phyloP scores from a whole-genome alignment of 768 basidiomycete species.

The Brasilioporus rufonigricans region DNA sequence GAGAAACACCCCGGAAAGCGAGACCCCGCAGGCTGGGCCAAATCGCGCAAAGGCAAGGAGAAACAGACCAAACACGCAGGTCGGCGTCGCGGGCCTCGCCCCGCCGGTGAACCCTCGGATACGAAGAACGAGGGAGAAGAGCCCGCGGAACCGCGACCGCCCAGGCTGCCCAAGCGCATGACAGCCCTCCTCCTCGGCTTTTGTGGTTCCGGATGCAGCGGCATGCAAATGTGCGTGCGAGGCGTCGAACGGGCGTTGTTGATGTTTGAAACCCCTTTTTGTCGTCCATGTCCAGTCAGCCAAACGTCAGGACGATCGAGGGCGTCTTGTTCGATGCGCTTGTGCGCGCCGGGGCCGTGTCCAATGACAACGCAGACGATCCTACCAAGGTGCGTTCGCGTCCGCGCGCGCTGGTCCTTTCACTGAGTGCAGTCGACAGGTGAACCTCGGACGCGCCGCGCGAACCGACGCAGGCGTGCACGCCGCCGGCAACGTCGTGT shows the following conservation, averaged over 20 bases:
- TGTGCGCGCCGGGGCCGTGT: constrained; percentile 89
- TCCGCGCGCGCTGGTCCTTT: neutral
- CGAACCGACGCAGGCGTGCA: constrained; percentile 97
- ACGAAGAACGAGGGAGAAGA: constrained; percentile 11
- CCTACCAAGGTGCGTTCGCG: constrained; percentile 66
- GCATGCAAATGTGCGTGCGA: constrained; percentile 98
- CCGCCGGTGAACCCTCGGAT: constrained; percentile 30
- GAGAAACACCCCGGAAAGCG: constrained; percentile 13
- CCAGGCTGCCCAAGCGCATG: constrained; percentile 77
- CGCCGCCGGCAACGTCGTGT: constrained; percentile 92
- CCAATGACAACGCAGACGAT: constrained; percentile 88
- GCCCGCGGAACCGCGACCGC: constrained; percentile 36
- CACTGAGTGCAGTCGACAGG: constrained; percentile 42
- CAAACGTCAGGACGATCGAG: constrained; percentile 78
- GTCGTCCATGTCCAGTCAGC: constrained; percentile 51
- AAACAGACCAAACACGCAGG: constrained; percentile 37
- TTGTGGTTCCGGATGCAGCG: constrained; percentile 87
- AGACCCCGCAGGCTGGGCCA: constrained; percentile 32
- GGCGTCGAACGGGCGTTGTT: too few relatives aligned
- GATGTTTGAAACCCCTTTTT: too few relatives aligned
- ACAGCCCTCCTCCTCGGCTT: constrained; percentile 86
- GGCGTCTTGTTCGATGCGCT: constrained; percentile 85
- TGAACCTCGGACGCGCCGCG: constrained; percentile 82
- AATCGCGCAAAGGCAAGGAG: constrained; percentile 35
- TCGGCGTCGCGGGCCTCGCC: constrained; percentile 40